Conservation (phyloP, 306 rosid genomes). For the Alnus rubra region DNA sequence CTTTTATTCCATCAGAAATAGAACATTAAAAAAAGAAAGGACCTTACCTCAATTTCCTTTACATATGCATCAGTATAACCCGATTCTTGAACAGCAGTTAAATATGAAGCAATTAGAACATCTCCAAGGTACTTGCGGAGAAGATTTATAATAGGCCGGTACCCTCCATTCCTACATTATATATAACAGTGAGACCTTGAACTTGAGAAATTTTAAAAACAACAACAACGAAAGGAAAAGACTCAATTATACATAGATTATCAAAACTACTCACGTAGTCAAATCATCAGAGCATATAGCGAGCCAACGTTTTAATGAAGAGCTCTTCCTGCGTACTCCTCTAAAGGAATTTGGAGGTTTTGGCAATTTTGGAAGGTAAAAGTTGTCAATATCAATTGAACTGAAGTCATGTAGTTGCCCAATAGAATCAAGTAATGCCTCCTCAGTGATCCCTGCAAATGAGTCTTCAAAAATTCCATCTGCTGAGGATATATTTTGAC, state of each 20-base stretch:
- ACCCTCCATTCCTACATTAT: conserved; percentile 67
- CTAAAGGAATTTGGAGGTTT: conserved; percentile 74
- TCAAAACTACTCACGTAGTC: conserved; percentile 55
- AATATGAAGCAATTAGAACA: conserved; percentile 78
- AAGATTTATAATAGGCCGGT: conserved; percentile 54
- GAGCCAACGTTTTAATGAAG: conserved; percentile 96
- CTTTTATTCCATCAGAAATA: conserved; percentile 21
- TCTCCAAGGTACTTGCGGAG: conserved; percentile 98
- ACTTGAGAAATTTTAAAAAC: not conserved
- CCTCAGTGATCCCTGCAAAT: conserved; percentile 62
- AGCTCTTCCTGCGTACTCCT: conserved; percentile 84
- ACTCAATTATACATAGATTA: not conserved
- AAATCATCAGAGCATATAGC: conserved; percentile 80
- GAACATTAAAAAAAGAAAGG: conserved; percentile 21
- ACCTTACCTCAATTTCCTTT: conserved; percentile 84
- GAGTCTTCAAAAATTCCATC: conserved; percentile 57
- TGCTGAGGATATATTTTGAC: conserved; percentile 26
- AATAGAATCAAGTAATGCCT: conserved; percentile 61
- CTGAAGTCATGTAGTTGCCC: conserved; percentile 47
- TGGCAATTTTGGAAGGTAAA: conserved; percentile 77
- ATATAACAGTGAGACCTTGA: conserved; percentile 24
- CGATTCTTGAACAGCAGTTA: conserved; percentile 77
- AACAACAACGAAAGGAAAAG: not conserved
- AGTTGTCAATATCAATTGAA: conserved; percentile 53
- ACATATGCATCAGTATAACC: conserved; percentile 78